phyloP scores from a whole-genome alignment of 257 asterid genomes.

The Datura wrightii region DNA sequence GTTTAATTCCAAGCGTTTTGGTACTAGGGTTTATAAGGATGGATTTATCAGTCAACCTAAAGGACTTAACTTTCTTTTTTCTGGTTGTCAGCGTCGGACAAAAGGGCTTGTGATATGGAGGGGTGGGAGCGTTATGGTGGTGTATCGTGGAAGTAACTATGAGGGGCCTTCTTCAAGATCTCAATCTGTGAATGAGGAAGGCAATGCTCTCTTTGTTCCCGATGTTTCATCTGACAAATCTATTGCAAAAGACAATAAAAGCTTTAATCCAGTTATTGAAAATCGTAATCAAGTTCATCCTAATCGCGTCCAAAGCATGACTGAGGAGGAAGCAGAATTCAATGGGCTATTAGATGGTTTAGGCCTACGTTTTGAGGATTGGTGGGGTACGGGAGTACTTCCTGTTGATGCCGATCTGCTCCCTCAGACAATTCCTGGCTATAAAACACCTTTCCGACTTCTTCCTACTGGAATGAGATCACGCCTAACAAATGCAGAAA shows the following conservation, averaged over 20 bases:
- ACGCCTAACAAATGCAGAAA: constrained; percentile 89
- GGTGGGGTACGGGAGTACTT: constrained; percentile 99
- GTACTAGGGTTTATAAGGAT: not conserved
- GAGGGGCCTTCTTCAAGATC: constrained; percentile 75
- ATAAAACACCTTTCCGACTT: constrained; percentile 92
- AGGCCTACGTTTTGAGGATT: constrained; percentile 95
- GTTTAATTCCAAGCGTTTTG: not conserved
- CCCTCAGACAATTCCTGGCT: constrained; percentile 85
- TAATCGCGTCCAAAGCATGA: constrained; percentile 48
- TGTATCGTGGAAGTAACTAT: constrained; percentile 84
- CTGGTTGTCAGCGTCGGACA: constrained; percentile 81
- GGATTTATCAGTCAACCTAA: not conserved
- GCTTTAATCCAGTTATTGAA: constrained; percentile 46
- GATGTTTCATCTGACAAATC: constrained; percentile 58
- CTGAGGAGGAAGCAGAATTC: constrained; percentile 79
- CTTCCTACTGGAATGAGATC: constrained; percentile 95
- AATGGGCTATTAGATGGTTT: constrained; percentile 74
- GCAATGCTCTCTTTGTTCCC: constrained; percentile 71
- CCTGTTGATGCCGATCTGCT: constrained; percentile 99
- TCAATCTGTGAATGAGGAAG: constrained; percentile 53
- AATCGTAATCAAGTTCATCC: constrained; percentile 46
- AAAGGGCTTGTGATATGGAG: constrained; percentile 96
- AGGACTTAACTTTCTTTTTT: constrained; percentile 10
- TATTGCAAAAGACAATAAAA: constrained; percentile 40
- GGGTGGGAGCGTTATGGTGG: constrained; percentile 98